Percentiles rank a stretch among this genome's conserved stretches.
Evolutionary conservation across 2,329 filamentous ascomycete genomes (phyloP).

Genomic region (Penicillium frequentans): DNA sequence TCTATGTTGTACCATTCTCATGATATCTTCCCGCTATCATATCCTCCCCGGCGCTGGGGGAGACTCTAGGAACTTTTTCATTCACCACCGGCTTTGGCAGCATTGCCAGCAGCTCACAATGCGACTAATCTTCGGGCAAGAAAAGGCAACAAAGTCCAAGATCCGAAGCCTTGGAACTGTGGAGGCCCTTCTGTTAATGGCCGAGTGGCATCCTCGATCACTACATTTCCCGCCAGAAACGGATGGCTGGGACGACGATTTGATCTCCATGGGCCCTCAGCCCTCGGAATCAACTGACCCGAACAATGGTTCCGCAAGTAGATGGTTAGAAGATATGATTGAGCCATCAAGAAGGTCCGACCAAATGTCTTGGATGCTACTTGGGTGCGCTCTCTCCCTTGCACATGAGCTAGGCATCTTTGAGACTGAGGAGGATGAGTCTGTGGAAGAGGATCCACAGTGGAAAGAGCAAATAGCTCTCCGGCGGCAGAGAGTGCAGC

Average conservation of each 20-base stretch:
- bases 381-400: slow-evolving; percentile 55
- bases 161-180: slow-evolving; percentile 53
- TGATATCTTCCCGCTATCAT: slow-evolving; percentile 57
- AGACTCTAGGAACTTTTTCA: slow-evolving; percentile 52
- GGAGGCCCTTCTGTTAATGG: slow-evolving; percentile 55
- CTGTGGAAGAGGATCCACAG: slow-evolving; percentile 25
- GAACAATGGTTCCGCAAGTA: slow-evolving; percentile 34
- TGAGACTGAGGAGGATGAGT: slow-evolving; percentile 39
- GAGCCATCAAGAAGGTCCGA: slow-evolving; percentile 56
- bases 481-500: slow-evolving; percentile 37
- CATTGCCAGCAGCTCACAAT: slow-evolving; percentile 56
- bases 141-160: slow-evolving; percentile 53
- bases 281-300: slow-evolving; percentile 28
- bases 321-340: slow-evolving; percentile 56
- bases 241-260: slow-evolving; percentile 58
- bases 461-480: slow-evolving; percentile 32
- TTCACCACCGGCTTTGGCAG: slow-evolving; percentile 56
- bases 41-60: slow-evolving; percentile 44
- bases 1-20: slow-evolving; percentile 54
- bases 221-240: slow-evolving; percentile 55
- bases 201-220: slow-evolving; percentile 58
- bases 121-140: slow-evolving; percentile 56
- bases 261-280: slow-evolving; percentile 45
- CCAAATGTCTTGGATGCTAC: slow-evolving; percentile 62
- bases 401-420: slow-evolving; percentile 56